Conservation (phyloP, 139 green algal species). For the Chlamydomonas asymmetrica region DNA sequence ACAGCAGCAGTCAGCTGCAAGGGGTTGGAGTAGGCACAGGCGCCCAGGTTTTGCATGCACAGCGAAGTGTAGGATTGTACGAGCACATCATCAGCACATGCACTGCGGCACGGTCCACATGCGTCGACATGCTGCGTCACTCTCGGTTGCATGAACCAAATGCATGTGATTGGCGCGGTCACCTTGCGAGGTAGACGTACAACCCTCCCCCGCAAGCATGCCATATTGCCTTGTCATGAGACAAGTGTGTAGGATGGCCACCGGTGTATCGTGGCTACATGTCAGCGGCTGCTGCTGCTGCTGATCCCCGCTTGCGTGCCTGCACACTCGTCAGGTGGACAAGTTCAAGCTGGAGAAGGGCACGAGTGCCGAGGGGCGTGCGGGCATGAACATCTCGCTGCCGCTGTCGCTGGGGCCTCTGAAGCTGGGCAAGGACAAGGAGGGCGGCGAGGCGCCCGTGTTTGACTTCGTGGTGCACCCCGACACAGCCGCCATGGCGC, state of each 20-base stretch:
- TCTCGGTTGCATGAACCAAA: too few relatives aligned
- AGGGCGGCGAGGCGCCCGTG: slow-evolving; percentile 29
- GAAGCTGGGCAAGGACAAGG: slow-evolving; percentile 51
- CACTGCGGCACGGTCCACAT: too few relatives aligned
- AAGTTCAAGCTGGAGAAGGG: slow-evolving; percentile 18
- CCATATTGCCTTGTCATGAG: not conserved
- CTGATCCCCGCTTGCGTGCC: not conserved
- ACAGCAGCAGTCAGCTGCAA: too few relatives aligned
- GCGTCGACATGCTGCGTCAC: too few relatives aligned
- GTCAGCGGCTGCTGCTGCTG: not conserved
- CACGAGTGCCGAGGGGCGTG: slow-evolving; percentile 8
- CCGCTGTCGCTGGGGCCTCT: slow-evolving; percentile 24
- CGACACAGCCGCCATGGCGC: slow-evolving; percentile 34
- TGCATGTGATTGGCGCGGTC: too few relatives aligned
- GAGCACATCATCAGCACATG: too few relatives aligned
- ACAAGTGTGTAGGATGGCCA: too few relatives aligned
- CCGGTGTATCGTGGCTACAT: too few relatives aligned
- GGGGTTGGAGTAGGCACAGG: too few relatives aligned
- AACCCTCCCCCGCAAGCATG: not conserved
- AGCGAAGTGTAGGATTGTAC: too few relatives aligned
- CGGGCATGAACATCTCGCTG: slow-evolving; percentile 22
- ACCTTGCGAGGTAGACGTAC: too few relatives aligned
- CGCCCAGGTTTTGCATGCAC: too few relatives aligned
- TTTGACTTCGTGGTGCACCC: slow-evolving; percentile 70
- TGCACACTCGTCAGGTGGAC: slow-evolving; percentile 11